Conservation (phyloP, 306 rosid genomes). For the Sindora glabra region DNA sequence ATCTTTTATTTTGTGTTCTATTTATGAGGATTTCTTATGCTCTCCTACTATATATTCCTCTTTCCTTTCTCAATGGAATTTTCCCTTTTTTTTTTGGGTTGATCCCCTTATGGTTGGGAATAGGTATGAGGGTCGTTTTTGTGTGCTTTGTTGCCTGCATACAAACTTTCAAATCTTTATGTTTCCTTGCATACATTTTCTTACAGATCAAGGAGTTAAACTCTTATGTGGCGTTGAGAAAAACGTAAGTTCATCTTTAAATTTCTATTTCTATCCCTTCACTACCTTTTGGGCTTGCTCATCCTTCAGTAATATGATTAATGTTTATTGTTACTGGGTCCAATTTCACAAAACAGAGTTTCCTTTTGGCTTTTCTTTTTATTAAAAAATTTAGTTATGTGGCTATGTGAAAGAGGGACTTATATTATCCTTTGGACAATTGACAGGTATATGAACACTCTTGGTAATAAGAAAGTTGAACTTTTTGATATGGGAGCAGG, state of each 20-base stretch:
- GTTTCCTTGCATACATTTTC: slow-evolving; percentile 21
- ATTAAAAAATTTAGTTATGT: not conserved
- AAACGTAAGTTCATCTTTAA: slow-evolving; percentile 61
- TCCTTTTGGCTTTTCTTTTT: slow-evolving; percentile 1
- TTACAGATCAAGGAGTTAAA: slow-evolving; percentile 98
- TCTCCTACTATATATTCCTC: too few relatives aligned
- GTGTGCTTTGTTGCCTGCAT: too few relatives aligned
- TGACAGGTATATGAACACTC: slow-evolving; percentile 78
- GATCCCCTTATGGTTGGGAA: too few relatives aligned
- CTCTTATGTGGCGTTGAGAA: slow-evolving; percentile 86
- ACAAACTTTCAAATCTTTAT: too few relatives aligned
- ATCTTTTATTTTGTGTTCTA: too few relatives aligned
- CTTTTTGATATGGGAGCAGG: slow-evolving; percentile 95
- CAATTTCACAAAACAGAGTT: slow-evolving; percentile 4
- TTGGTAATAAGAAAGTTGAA: slow-evolving; percentile 87
- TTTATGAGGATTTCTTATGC: too few relatives aligned
- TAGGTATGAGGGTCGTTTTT: too few relatives aligned
- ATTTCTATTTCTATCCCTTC: not conserved
- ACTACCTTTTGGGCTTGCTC: not conserved
- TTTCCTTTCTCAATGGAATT: too few relatives aligned
- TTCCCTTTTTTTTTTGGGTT: too few relatives aligned
- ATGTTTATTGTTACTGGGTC: too few relatives aligned
- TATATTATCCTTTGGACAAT: slow-evolving; percentile 22
- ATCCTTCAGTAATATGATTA: not conserved
- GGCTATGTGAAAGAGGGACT: slow-evolving; percentile 4